phyloP scores from a whole-genome alignment of 305 asterid genomes.

The Plantago rigida region DNA sequence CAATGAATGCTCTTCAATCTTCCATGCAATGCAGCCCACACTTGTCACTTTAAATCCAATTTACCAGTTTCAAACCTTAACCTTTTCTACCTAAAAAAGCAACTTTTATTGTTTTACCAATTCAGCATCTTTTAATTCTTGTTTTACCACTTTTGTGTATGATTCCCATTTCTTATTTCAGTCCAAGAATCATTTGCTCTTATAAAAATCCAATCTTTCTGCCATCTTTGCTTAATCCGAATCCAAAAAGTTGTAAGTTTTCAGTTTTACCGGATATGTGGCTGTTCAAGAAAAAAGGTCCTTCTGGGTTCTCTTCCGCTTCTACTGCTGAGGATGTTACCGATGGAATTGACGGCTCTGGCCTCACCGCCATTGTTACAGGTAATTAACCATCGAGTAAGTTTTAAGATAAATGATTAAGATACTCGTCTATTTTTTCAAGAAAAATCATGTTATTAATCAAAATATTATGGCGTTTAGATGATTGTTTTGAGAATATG shows the following conservation, averaged over 20 bases:
- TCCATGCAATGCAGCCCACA: no score
- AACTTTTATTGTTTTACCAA: no score
- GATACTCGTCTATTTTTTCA: no score
- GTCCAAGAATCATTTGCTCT: not conserved
- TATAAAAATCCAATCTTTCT: not conserved
- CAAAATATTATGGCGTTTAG: no score
- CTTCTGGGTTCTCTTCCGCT: constrained; percentile 57
- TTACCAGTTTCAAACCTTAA: no score
- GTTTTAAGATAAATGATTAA: no score
- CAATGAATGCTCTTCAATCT: no score
- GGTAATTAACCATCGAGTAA: constrained; percentile 28
- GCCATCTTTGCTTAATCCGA: not conserved
- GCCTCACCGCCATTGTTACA: constrained; percentile 81
- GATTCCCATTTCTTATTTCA: not conserved
- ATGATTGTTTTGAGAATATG: no score
- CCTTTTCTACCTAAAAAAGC: no score
- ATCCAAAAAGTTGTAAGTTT: not conserved
- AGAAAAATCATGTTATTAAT: no score
- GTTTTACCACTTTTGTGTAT: not conserved
- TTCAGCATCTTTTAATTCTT: no score
- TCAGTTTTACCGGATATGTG: constrained; percentile 32
- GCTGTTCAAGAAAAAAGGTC: constrained; percentile 37
- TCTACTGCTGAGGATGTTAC: constrained; percentile 75
- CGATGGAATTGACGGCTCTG: constrained; percentile 57
- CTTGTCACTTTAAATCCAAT: no score